Evolutionary conservation across 2,329 filamentous ascomycete genomes (phyloP).

Genomic region (Diaporthe ilicicola): DNA sequence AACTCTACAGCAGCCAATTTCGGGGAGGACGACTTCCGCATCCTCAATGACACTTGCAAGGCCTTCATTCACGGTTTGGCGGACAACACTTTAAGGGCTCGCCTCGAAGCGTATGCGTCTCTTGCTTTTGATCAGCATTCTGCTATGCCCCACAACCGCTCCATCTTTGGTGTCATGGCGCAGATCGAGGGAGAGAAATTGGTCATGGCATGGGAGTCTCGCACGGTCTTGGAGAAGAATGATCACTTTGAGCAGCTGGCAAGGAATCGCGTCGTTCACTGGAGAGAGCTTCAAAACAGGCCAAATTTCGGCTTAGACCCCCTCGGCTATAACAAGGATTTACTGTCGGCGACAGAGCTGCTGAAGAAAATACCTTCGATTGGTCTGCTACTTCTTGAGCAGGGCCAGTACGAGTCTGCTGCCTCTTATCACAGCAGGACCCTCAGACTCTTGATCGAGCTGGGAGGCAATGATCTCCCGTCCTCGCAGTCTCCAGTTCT

Average conservation of each 20-base stretch:
- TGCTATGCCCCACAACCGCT: conserved; percentile 46
- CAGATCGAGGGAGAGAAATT: conserved; percentile 66
- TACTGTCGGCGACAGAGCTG: conserved; percentile 56
- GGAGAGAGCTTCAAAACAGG: conserved; percentile 54
- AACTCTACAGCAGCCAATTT: conserved; percentile 56
- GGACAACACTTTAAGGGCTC: conserved; percentile 54
- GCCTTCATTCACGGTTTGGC: conserved; percentile 64
- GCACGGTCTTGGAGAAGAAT: conserved; percentile 46
- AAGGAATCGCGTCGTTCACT: conserved; percentile 50
- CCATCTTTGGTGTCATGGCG: conserved; percentile 61
- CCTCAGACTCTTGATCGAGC: conserved; percentile 47
- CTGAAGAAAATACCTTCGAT: conserved; percentile 62
- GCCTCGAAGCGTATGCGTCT: conserved; percentile 57
- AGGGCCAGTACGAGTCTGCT: conserved; percentile 61
- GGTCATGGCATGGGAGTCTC: conserved; percentile 54
- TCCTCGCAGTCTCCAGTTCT: conserved; percentile 37
- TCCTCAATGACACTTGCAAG: conserved; percentile 60
- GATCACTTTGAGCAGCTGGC: conserved; percentile 47
- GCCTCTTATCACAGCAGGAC: conserved; percentile 58
- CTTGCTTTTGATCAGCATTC: conserved; percentile 47
- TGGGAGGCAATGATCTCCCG: conserved; percentile 41
- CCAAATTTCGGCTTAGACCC: conserved; percentile 55
- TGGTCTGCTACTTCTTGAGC: conserved; percentile 62
- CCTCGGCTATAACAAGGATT: conserved; percentile 59
- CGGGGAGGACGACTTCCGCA: conserved; percentile 51